Conservation (phyloP, 192 early-diverging fungal genomes). For the Funneliformis geosporum region DNA sequence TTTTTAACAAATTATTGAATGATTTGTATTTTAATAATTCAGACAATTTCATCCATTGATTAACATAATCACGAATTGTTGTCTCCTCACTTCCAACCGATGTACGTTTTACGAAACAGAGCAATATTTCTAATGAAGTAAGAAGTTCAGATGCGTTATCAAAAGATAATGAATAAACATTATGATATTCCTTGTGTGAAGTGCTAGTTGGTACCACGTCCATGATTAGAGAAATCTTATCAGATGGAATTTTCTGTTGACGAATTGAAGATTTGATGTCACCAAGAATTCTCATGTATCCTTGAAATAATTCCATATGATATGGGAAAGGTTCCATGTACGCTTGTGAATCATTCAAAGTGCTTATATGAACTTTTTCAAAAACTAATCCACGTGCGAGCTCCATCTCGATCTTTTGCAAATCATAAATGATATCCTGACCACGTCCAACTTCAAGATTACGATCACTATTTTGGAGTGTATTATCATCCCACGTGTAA, state of each 20-base stretch:
- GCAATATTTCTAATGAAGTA: constrained; percentile 30
- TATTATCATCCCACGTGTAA: constrained; percentile 14
- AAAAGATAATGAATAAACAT: neutral
- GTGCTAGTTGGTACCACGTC: neutral
- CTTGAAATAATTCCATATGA: constrained; percentile 31
- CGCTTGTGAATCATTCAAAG: neutral
- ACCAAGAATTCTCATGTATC: constrained; percentile 18
- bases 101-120: constrained; percentile 33
- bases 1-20: neutral
- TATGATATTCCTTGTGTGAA: neutral
- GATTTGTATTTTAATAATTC: constrained; percentile 1
- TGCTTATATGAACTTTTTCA: constrained; percentile 29
- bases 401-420: constrained; percentile 30
- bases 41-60: constrained; percentile 28
- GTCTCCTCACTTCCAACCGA: neutral
- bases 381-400: constrained; percentile 14
- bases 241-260: constrained; percentile 17
- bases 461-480: constrained; percentile 20
- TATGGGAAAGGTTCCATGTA: constrained; percentile 29
- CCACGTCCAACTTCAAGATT: constrained; percentile 25
- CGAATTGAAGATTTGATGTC: constrained; percentile 23
- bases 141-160: constrained; percentile 17
- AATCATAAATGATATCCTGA: constrained; percentile 29
- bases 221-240: neutral
- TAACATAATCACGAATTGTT: constrained; percentile 15